phyloP scores from a whole-genome alignment of 148 eudicot species.

The Bassia scoparia region DNA sequence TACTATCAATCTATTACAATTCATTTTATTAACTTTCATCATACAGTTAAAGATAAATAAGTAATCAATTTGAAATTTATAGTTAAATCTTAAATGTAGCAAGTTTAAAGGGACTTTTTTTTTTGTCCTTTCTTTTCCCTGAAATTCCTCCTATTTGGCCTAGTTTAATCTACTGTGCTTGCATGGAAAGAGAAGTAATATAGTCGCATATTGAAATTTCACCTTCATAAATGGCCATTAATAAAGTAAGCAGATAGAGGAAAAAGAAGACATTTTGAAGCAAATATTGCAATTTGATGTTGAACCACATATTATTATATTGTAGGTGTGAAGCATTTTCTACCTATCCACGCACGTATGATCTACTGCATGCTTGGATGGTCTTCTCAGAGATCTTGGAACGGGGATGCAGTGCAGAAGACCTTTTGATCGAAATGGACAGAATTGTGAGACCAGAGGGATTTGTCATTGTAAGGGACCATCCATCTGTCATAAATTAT shows the following conservation, averaged over 20 bases:
- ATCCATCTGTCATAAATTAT: conserved; percentile 29
- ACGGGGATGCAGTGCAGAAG: conserved; percentile 42
- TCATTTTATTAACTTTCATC: too few species aligned
- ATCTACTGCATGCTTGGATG: conserved; percentile 43
- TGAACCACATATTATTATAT: conserved; percentile 20
- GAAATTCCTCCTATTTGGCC: neutral
- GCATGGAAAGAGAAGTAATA: neutral
- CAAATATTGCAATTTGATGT: neutral
- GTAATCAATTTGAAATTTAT: too few species aligned
- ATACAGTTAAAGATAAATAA: too few species aligned
- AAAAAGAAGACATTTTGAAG: too few species aligned
- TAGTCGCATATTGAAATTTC: conserved; percentile 11
- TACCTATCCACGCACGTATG: conserved; percentile 46
- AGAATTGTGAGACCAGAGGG: conserved; percentile 45
- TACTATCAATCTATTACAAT: too few species aligned
- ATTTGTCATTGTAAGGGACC: conserved; percentile 41
- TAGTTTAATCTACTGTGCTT: neutral
- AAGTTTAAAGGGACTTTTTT: too few species aligned
- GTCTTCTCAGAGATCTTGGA: conserved; percentile 35
- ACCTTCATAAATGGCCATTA: neutral
- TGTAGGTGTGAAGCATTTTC: conserved; percentile 48
- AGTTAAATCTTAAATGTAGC: too few species aligned
- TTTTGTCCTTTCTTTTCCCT: neutral
- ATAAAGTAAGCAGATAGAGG: too few species aligned
- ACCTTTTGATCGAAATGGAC: conserved; percentile 46